Base-by-base conservation (phyloP, 305 asterid species). In the Galium porrigens region DNA sequence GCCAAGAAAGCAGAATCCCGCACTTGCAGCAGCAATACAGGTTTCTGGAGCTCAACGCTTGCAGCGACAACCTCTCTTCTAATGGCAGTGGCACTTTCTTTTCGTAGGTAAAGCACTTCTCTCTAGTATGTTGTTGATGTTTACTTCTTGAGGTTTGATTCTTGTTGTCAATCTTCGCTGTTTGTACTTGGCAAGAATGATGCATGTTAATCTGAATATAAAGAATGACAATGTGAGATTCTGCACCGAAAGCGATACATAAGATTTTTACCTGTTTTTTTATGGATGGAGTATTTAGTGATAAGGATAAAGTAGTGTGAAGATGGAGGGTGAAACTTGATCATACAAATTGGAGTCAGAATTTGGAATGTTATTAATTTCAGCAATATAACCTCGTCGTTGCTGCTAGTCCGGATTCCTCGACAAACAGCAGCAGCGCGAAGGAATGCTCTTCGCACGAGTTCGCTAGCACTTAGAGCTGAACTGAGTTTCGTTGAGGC, bases 21-120 rank as follows among this genome's bases (percentile, higher is more conserved):
- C 49, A 42, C 49, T 42, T 42, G 2, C 3, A 0, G 15, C 48
- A 56, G n/a, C 14, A 4, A 25, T 1, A 56, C n/a, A 6, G 48
- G 6, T 61, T 22, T 61, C 34, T 39, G 58, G 30, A 58, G 33
- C 39, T n/a, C 48, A 55, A 55, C 68, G 14, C 29, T 49, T 49
- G 22, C 55, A 49, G 20, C 30, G 11, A 33, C 48, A 73, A 27
- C 30, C 46, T 46, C 48, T 68, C 58, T 20, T 46, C 78, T 68
- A 36, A 85, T 85, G 90, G 85, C 89, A 53, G 95, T 84, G 72
- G 74, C 80, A 8, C 77, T 83, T 72, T 82, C 94, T 68, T 85
- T 79, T 67, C 77, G 71, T 9, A 89, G 95, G 94, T 83, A 77
- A 72, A 33, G 11, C 20, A 20, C 61, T 32, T 18, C 1, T 39